These are phyloP conservation scores for Juglanconis juglandina DNA, from an alignment of 2,329 filamentous ascomycete species.

Conservation along the genomic window DNA sequence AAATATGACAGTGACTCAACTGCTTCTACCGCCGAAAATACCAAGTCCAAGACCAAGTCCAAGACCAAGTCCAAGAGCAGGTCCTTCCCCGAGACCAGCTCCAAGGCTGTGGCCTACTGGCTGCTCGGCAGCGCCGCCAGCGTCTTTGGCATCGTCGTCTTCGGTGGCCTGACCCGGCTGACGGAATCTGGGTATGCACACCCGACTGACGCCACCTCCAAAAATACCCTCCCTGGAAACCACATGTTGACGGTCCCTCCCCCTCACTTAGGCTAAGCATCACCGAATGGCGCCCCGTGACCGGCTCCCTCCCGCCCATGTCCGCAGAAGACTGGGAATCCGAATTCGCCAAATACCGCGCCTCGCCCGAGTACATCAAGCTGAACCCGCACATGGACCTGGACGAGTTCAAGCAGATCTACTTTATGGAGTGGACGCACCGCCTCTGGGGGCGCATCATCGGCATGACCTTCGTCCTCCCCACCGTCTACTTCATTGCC, in stretches of 20 bases:
- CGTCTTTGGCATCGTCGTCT: slow-evolving; percentile 95
- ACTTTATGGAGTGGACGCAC: slow-evolving; percentile 99
- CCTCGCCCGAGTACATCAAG: slow-evolving; percentile 86
- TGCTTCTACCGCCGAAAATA: not conserved
- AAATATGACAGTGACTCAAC: not conserved
- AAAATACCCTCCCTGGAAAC: not conserved
- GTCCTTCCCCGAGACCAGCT: slow-evolving; percentile 58
- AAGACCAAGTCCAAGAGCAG: slow-evolving; percentile 28
- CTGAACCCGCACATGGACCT: slow-evolving; percentile 92
- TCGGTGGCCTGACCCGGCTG: slow-evolving; percentile 86
- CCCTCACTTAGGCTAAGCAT: slow-evolving; percentile 71
- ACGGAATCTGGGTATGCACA: slow-evolving; percentile 84
- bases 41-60: slow-evolving; percentile 13
- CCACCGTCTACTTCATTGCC: slow-evolving; percentile 83
- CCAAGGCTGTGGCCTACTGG: slow-evolving; percentile 85
- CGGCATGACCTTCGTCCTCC: slow-evolving; percentile 83
- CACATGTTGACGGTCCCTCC: slow-evolving; percentile 16
- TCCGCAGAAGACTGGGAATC: slow-evolving; percentile 79
- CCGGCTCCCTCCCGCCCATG: slow-evolving; percentile 82
- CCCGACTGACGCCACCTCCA: not conserved
- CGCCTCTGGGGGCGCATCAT: slow-evolving; percentile 91
- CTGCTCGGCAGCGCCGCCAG: slow-evolving; percentile 85
- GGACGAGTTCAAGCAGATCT: slow-evolving; percentile 95
- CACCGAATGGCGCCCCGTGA: slow-evolving; percentile 97
- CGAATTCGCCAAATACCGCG: slow-evolving; percentile 89